phyloP scores from a whole-genome alignment of 2,329 filamentous ascomycete species.

The Coniochaeta prunicola region DNA sequence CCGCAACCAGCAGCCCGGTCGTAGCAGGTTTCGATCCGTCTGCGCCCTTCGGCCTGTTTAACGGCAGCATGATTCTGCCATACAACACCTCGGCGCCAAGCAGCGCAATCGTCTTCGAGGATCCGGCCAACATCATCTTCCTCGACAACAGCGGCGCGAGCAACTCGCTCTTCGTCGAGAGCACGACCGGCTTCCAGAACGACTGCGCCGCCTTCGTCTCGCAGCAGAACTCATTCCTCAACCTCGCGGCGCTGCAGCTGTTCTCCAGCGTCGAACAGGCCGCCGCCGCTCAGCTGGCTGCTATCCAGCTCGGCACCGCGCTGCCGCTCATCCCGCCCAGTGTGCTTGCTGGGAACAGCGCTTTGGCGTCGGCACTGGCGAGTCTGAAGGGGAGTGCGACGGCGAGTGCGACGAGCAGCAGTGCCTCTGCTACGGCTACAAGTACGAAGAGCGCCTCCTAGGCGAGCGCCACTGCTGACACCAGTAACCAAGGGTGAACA shows the following conservation, averaged over 20 bases:
- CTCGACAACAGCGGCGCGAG: constrained; percentile 16
- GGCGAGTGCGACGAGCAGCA: neutral
- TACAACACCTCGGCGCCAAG: constrained; percentile 21
- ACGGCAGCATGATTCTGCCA: constrained; percentile 26
- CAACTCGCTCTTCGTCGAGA: constrained; percentile 24
- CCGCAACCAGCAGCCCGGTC: constrained; percentile 8
- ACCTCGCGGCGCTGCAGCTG: constrained; percentile 16
- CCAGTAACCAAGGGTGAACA: neutral
- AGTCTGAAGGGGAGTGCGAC: neutral
- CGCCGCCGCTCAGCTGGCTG: constrained; percentile 17
- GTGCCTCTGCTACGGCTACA: neutral
- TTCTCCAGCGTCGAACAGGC: constrained; percentile 22
- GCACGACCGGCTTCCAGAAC: constrained; percentile 20
- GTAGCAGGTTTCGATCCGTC: constrained; percentile 19
- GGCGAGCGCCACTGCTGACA: neutral
- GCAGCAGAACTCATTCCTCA: constrained; percentile 20
- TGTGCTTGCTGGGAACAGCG: constrained; percentile 2
- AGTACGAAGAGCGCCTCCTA: neutral
- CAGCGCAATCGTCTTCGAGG: constrained; percentile 23
- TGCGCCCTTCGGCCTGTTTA: constrained; percentile 25
- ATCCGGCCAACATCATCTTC: constrained; percentile 30
- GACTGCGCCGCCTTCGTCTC: constrained; percentile 23
- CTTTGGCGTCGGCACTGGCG: constrained; percentile 1
- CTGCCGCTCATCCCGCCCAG: constrained; percentile 7
- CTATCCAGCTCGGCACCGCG: constrained; percentile 12